These are phyloP conservation scores for Trametes sp. DNA, from an alignment of 1,284 basidiomycete species.

Conservation along the genomic window DNA sequence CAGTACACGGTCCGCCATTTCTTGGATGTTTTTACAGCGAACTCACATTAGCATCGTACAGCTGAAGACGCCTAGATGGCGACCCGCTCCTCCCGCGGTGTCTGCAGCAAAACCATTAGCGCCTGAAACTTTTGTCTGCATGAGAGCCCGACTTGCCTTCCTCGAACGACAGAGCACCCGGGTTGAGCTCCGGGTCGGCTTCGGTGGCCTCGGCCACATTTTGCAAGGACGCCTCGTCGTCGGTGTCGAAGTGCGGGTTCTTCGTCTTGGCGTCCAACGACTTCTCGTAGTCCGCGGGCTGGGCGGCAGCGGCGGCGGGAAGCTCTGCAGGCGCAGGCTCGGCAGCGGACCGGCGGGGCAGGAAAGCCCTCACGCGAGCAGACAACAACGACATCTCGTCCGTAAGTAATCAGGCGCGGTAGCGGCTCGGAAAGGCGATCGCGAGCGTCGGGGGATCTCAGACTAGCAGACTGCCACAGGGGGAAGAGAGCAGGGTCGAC, in stretches of 20 bases:
- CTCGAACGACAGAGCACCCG: constrained; percentile 16
- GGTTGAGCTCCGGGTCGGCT: constrained; percentile 12
- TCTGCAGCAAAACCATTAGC: constrained; percentile 19
- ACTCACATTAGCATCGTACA: constrained; percentile 38
- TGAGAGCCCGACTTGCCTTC: constrained; percentile 1
- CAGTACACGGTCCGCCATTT: neutral
- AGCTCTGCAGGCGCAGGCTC: too few species aligned
- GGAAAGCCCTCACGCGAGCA: too few species aligned
- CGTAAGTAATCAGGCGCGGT: neutral
- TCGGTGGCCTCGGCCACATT: constrained; percentile 2
- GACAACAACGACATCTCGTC: too few species aligned
- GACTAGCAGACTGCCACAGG: neutral
- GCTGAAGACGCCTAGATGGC: constrained; percentile 38
- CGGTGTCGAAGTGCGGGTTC: constrained; percentile 1
- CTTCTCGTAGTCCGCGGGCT: too few species aligned
- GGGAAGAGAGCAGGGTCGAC: neutral
- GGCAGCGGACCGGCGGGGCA: too few species aligned
- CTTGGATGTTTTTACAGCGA: too few species aligned
- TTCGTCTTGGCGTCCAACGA: neutral
- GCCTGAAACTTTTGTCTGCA: neutral
- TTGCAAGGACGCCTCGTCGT: constrained; percentile 1
- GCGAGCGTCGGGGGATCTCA: neutral
- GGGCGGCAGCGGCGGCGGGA: too few species aligned
- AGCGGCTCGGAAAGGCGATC: neutral
- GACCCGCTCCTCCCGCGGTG: constrained; percentile 37